Evolutionary conservation across 129 eudicot genomes (phyloP), one percentile per base, ranked within the genome.

Genomic region (Artemisia annua): DNA sequence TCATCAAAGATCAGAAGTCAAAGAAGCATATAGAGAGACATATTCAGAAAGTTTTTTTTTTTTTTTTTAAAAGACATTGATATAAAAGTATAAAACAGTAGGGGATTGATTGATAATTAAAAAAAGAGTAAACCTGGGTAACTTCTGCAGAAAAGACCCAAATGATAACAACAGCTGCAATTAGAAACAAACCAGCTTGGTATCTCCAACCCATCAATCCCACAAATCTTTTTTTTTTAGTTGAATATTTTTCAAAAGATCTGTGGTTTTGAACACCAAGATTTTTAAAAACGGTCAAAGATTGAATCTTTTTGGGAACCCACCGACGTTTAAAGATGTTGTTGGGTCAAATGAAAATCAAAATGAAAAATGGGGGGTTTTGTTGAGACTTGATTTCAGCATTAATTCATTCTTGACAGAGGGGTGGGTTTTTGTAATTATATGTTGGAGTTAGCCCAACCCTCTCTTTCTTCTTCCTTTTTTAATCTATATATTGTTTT

Each of bases 111-210:
- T n/a, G n/a, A n/a, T n/a, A n/a, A n/a, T n/a, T n/a, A n/a, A n/a
- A n/a, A n/a, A n/a, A n/a, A n/a, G n/a, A n/a, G n/a, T n/a, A n/a
- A n/a, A n/a, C n/a, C n/a, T 94, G 98, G 70, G 98, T 94, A 71
- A 94, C 98, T 86, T 94, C 98, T 20, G 98, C 98, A 63, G 98
- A 94, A 66, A 90, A 71, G 18, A 94, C 98, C 98, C 98, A 94
- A 55, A 94, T 94, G 67, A 90, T 62, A 54, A 94, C 98, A 80
- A 90, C 97, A 43, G 97, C 83, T 77, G 83, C 96, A 70, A 94
- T 87, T n/a, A 94, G 60, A 52, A 83, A 51, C 80, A 94, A 78
- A 20, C 98, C 98, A 78, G 89, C 98, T 63, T 69, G 85, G 61
- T 94, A 94, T 74, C 87, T 90, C 93, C 87, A 94, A 48, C 89